Percentiles rank a stretch among this genome's conserved stretches.
phyloP scores from a whole-genome alignment of 306 rosid genomes.

The Begonia fuchsioides region DNA sequence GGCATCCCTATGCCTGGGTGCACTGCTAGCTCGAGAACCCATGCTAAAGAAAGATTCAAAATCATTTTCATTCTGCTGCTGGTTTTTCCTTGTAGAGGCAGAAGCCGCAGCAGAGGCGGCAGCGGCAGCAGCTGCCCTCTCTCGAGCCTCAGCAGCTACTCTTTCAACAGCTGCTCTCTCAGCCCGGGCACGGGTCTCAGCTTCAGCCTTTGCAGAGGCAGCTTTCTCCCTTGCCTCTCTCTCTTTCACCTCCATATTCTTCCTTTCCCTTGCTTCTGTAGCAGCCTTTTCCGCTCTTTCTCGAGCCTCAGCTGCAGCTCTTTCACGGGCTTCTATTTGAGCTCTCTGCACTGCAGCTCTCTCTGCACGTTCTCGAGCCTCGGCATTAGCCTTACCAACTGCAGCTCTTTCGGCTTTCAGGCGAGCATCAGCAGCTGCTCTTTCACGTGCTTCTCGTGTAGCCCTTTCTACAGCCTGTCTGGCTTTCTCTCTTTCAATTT shows the following conservation, averaged over 20 bases:
- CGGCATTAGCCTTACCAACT: constrained; percentile 62
- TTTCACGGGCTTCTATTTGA: constrained; percentile 80
- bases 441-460: constrained; percentile 85
- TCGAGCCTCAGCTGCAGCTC: constrained; percentile 86
- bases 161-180: constrained; percentile 63
- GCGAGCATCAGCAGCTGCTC: constrained; percentile 69
- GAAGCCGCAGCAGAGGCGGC: constrained; percentile 57
- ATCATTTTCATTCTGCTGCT: constrained; percentile 59
- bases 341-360: constrained; percentile 92
- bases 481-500: constrained; percentile 48
- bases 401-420: constrained; percentile 70
- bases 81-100: constrained; percentile 42
- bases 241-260: constrained; percentile 33
- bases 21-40: constrained; percentile 56
- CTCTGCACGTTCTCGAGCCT: constrained; percentile 85
- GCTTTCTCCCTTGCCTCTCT: constrained; percentile 25
- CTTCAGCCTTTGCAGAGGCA: constrained; percentile 53
- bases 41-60: constrained; percentile 50
- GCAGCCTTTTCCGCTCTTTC: constrained; percentile 73
- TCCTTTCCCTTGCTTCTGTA: constrained; percentile 59
- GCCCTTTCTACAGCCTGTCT: constrained; percentile 91
- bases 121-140: constrained; percentile 60
- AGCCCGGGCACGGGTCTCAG: constrained; percentile 16
- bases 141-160: constrained; percentile 64
- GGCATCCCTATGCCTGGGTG: constrained; percentile 62